Conservation (phyloP, 169 alveolate genomes). For the Plasmodium cynomolgi region DNA sequence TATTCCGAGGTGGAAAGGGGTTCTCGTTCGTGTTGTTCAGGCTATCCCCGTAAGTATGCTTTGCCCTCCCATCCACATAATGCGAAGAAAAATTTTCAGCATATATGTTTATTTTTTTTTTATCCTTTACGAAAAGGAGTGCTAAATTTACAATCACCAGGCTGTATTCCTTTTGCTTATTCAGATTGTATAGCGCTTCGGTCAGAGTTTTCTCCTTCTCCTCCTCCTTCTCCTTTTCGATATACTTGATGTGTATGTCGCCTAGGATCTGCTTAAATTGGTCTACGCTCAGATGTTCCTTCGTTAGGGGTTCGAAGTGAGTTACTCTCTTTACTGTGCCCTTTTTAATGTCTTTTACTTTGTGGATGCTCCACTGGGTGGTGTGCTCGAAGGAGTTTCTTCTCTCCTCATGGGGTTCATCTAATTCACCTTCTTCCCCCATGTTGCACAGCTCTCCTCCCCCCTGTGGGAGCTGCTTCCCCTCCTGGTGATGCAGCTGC, state of each 20-base stretch:
- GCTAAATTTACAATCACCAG: constrained; percentile 18
- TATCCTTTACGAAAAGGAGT: constrained; percentile 31
- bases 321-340: neutral
- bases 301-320: neutral
- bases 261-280: neutral
- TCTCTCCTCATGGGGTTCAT: neutral
- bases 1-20: neutral
- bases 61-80: neutral
- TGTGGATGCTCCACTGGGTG: constrained; percentile 20
- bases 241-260: constrained; percentile 28
- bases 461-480: neutral
- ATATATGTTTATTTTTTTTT: constrained; percentile 19
- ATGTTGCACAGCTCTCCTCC: neutral
- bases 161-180: constrained; percentile 33
- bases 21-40: neutral
- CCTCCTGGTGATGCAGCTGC: neutral
- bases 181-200: constrained; percentile 12
- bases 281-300: neutral
- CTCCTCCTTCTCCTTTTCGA: neutral
- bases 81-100: neutral
- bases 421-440: neutral
- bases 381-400: neutral
- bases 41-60: neutral
- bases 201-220: neutral
- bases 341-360: constrained; percentile 21